Percentiles rank a stretch among this genome's conserved stretches.
phyloP scores from a whole-genome alignment of 306 rosid species.

The Fragaria vesca region DNA sequence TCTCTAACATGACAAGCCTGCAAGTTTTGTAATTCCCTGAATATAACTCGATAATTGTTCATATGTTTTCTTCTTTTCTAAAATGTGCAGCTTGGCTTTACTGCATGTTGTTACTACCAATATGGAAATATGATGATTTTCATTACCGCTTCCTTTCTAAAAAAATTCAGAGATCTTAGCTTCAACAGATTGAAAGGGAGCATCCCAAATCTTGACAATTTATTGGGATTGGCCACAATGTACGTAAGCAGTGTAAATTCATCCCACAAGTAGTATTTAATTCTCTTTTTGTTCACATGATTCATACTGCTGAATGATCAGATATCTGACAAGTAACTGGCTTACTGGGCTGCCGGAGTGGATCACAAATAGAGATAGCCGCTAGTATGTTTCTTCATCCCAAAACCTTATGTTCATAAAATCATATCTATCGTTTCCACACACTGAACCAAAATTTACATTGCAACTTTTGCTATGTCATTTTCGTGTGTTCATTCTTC shows the following conservation, averaged over 20 bases:
- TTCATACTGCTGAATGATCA: slow-evolving; percentile 7
- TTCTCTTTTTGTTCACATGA: background rate
- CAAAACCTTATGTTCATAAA: background rate
- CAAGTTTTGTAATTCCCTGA: slow-evolving; percentile 15
- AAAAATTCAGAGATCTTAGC: slow-evolving; percentile 28
- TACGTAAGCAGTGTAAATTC: slow-evolving; percentile 4
- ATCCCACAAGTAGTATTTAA: background rate
- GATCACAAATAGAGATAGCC: slow-evolving; percentile 23
- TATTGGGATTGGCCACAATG: slow-evolving; percentile 10
- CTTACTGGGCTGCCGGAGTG: slow-evolving; percentile 29
- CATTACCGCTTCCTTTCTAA: background rate
- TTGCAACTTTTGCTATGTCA: background rate
- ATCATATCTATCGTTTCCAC: background rate
- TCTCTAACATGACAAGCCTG: slow-evolving; percentile 6
- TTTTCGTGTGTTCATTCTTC: background rate
- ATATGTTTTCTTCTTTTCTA: background rate
- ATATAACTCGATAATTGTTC: background rate
- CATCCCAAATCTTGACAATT: slow-evolving; percentile 19
- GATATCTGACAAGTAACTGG: slow-evolving; percentile 27
- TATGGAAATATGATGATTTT: too few species aligned
- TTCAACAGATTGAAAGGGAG: slow-evolving; percentile 23
- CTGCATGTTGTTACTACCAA: background rate
- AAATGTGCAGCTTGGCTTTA: background rate
- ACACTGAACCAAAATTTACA: background rate
- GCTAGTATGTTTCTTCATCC: slow-evolving; percentile 24